Evolutionary conservation across 1,139 yeast genomes (phyloP).

Genomic region (Zhuliangozyma blackwelliae): DNA sequence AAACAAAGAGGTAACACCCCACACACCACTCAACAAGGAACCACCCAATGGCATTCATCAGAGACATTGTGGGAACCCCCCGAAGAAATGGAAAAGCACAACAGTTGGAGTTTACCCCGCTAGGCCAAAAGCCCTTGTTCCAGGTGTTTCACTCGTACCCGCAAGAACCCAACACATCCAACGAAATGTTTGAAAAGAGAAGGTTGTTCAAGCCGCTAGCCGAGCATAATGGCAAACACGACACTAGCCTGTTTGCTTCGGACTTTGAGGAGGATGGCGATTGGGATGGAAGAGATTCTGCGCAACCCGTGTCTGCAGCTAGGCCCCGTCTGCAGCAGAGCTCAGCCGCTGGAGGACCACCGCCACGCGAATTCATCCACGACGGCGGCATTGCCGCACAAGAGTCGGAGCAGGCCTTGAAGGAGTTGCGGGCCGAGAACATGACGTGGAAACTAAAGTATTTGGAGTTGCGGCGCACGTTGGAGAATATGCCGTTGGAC

Average conservation of each 20-base stretch:
- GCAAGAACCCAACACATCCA: slow-evolving; percentile 2
- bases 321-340: no score
- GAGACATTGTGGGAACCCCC: no score
- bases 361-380: background rate
- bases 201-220: slow-evolving; percentile 9
- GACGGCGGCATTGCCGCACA: slow-evolving; percentile 8
- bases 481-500: slow-evolving; percentile 7
- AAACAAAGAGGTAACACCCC: no score
- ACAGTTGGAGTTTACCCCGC: slow-evolving; percentile 9
- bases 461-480: slow-evolving; percentile 7
- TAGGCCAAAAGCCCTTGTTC: slow-evolving; percentile 8
- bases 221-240: slow-evolving; percentile 5
- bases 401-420: slow-evolving; percentile 10
- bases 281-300: no score
- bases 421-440: slow-evolving; percentile 8
- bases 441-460: slow-evolving; percentile 9
- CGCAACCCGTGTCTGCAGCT: no score
- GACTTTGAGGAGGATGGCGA: slow-evolving; percentile 4
- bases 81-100: no score
- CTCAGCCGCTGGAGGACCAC: no score
- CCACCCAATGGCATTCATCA: no score
- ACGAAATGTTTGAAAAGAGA: slow-evolving; percentile 3
- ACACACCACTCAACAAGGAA: no score
- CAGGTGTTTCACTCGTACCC: slow-evolving; percentile 11
- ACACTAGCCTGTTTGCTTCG: slow-evolving; percentile 8